Conservation (phyloP, 495 filamentous ascomycete species). For the Xylaria nigripes region DNA sequence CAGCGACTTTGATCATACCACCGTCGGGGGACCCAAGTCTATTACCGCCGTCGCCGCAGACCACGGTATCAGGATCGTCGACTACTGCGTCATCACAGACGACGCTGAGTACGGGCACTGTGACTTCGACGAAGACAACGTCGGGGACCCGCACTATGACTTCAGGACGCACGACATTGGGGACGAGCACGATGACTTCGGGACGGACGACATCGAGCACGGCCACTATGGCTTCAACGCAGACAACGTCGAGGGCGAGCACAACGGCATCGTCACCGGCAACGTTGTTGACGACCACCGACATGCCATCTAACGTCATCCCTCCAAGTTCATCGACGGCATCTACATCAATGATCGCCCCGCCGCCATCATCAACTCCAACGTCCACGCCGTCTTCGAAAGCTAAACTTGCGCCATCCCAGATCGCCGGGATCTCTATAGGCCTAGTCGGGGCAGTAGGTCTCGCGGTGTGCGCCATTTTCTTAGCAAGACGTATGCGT, state of each 20-base stretch:
- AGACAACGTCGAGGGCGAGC: constrained; percentile 7
- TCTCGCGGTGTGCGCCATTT: constrained; percentile 32
- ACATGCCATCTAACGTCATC: constrained; percentile 11
- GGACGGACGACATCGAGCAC: no score
- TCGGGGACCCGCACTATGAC: no score
- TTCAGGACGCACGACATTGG: no score
- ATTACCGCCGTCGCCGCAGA: constrained; percentile 11
- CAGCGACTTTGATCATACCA: constrained; percentile 45
- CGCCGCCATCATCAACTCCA: constrained; percentile 3
- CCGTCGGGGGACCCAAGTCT: constrained; percentile 21
- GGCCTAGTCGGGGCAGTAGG: constrained; percentile 34
- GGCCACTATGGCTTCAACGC: constrained; percentile 1
- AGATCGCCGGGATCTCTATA: constrained; percentile 41
- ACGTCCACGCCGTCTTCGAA: constrained; percentile 3
- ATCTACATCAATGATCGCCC: constrained; percentile 4
- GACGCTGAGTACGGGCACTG: neutral
- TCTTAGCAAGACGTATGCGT: constrained; percentile 34
- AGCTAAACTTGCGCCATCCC: constrained; percentile 25
- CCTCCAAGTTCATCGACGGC: constrained; percentile 9
- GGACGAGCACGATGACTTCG: no score
- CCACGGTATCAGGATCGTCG: constrained; percentile 6
- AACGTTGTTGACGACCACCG: constrained; percentile 9
- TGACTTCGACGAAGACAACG: neutral
- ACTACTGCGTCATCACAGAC: neutral
- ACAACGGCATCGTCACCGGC: constrained; percentile 3